A percentile compares a stretch with the other conserved stretches of the same genome.
Evolutionary conservation across 2,329 filamentous ascomycete genomes (phyloP).

Genomic region (Nothomitra cinnamomea): DNA sequence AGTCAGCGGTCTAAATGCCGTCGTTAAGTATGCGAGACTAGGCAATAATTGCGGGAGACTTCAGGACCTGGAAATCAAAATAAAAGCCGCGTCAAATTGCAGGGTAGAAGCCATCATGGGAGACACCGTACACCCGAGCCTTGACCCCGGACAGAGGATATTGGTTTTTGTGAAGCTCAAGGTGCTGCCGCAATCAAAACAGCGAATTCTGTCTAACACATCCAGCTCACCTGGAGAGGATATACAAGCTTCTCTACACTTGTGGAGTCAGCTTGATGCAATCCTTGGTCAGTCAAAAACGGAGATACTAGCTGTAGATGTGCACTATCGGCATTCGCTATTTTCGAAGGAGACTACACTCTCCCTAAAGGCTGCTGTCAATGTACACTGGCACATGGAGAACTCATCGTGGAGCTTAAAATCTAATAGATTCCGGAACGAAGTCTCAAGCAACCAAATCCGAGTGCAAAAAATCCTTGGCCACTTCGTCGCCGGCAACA

Average conservation of each 20-base stretch:
- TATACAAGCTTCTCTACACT: conserved; percentile 2
- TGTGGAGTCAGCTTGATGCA: conserved; percentile 9
- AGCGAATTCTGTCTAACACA: background rate
- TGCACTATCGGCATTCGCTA: conserved; percentile 19
- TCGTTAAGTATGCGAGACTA: conserved; percentile 1
- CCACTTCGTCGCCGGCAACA: background rate
- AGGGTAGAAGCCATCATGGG: conserved; percentile 2
- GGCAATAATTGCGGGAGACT: background rate
- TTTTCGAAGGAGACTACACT: conserved; percentile 18
- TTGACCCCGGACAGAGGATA: conserved; percentile 4
- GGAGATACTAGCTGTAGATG: conserved; percentile 13
- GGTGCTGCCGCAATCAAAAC: background rate
- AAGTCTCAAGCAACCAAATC: background rate
- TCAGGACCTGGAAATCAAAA: background rate
- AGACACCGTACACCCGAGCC: background rate
- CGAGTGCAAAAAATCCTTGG: background rate
- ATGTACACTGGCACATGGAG: conserved; percentile 16
- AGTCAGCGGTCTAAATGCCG: background rate
- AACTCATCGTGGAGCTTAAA: conserved; percentile 18
- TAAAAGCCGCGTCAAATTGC: background rate
- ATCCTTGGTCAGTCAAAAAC: conserved; percentile 10
- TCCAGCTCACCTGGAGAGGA: background rate
- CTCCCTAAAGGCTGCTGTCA: conserved; percentile 15
- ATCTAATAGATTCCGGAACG: background rate
- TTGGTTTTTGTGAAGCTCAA: conserved; percentile 1